Base-by-base conservation (phyloP, 2,329 filamentous ascomycete genomes). In the Ophiosphaerella herpotricha region DNA sequence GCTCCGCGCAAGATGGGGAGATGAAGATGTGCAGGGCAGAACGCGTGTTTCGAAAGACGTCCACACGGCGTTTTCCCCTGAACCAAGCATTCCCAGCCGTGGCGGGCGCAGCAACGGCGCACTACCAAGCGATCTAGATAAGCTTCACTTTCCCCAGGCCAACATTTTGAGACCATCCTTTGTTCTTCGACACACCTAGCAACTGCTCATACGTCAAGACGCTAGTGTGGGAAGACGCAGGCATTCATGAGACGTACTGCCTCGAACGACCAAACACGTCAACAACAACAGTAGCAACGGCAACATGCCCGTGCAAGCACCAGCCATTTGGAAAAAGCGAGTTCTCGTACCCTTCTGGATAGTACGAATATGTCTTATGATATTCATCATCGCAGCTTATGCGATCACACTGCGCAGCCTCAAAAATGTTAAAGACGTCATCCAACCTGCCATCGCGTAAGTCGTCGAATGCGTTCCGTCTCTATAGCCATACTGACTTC, bases 311-410 rank as follows among this genome's bases (percentile, higher is more conserved):
- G 16, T 26, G 33, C 52, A 54, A 34, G 54, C 57, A 52, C 48
- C 60, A 13, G 56, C 55, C 13, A 23, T 62, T 9, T 74, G 70
- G 71, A 68, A 72, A 57, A 74, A 73, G 63, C 67, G 72, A 39
- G 59, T 75, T 32, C 58, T 75, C 36, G 52, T 75, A 9, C 71
- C 72, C 4, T 67, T 72, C 46, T 75, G 71, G 72, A 46, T 61
- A 3, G 37, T 74, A 18, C 64, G 72, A 12, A 66, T 71, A 36
- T 47, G 61, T 24, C 48, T 70, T 7, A 71, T 72, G 62, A 7
- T 72, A 35, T 58, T 73, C 37, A 56, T 72, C 43, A 64, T 73
- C 43, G 62, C 48, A 12, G 48, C 55, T 38, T 74, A 67, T 42
- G 62, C 57, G 7, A 43, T 50, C 8, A 59, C 64, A n/a, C 48